Percentiles rank a stretch among this genome's conserved stretches.
phyloP scores from a whole-genome alignment of 192 early-diverging fungal genomes.

The Podila horticola region DNA sequence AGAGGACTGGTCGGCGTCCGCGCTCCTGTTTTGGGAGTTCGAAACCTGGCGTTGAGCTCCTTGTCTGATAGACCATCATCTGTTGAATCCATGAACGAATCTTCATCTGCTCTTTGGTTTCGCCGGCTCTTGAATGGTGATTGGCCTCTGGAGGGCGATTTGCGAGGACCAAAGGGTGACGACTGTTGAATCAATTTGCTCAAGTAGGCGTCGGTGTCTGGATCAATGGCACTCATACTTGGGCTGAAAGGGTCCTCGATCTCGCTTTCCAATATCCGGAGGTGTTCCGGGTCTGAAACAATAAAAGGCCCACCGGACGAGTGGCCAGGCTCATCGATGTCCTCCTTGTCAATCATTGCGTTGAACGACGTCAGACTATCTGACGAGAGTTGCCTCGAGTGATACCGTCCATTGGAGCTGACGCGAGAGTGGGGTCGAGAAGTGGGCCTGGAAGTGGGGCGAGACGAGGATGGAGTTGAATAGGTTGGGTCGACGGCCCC shows the following conservation, averaged over 20 bases:
- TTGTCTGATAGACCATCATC: conserved; percentile 44
- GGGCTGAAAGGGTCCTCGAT: conserved; percentile 52
- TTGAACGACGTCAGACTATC: conserved; percentile 47
- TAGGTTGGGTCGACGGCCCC: conserved; percentile 20
- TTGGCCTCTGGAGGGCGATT: conserved; percentile 28
- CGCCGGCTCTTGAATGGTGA: conserved; percentile 42
- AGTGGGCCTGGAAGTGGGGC: conserved; percentile 32
- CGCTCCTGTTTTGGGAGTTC: conserved; percentile 21
- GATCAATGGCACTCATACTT: conserved; percentile 45
- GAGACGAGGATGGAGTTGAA: conserved; percentile 45
- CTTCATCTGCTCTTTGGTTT: conserved; percentile 9
- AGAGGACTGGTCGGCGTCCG: conserved; percentile 42
- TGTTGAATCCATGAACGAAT: conserved; percentile 39
- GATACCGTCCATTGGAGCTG: conserved; percentile 36
- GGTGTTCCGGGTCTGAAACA: conserved; percentile 45
- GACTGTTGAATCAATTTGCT: conserved; percentile 42
- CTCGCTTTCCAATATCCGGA: conserved; percentile 39
- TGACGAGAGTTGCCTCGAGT: conserved; percentile 40
- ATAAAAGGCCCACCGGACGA: conserved; percentile 34
- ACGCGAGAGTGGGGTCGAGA: conserved; percentile 35
- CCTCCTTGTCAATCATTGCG: conserved; percentile 42
- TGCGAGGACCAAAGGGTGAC: conserved; percentile 34
- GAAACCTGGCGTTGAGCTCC: conserved; percentile 26
- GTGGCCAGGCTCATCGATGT: conserved; percentile 17
- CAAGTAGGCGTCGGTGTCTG: conserved; percentile 37